Evolutionary conservation across 345 rosid genomes (phyloP), one percentile per base, ranked within the genome.

Genomic region (Ceriops tagal): DNA sequence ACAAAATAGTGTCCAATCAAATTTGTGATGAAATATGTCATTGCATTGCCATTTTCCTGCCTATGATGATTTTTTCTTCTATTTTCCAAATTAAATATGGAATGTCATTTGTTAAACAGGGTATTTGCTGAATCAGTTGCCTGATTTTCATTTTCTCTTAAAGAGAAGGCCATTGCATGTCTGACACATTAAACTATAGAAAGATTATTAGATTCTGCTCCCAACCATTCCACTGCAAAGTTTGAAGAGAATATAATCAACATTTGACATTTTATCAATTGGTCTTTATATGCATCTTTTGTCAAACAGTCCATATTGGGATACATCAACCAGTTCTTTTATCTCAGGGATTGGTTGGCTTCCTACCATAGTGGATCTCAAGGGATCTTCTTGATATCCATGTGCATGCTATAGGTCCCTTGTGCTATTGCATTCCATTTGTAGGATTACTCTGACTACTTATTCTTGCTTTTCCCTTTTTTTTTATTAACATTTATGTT

Each of bases 1-100:
- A 20, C 19, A 1, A 68, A 71, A 31, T 43, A 55, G 21, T 39
- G 20, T 22, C 34, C 71, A 66, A 69, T 66, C 31, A 8, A 72
- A 27, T 18, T 61, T 62, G 15, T 37, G 51, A 5, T 6, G 0
- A 68, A 47, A 10, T 28, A 18, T 47, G 47, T 6, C 27, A 5
- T 21, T 46, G 58, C 1, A 6, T 1, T 58, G 11, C 30, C 34
- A 8, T 58, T 28, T n/a, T 58, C 60, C 31, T 43, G n/a, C 22
- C 8, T 37, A 35, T 19, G 18, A 27, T 67, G 30, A 20, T 66
- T 35, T n/a, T 5, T 28, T 43, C 49, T 13, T 43, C 49, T 11
- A 43, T 13, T 13, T 43, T 43, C 49, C 49, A 43, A 43, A 43
- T 11, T 43, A 43, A 24, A 5, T 15, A 5, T 56, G 30, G 28